Conservation (phyloP, 192 early-diverging fungal species). For the Spinellus fusiger region DNA sequence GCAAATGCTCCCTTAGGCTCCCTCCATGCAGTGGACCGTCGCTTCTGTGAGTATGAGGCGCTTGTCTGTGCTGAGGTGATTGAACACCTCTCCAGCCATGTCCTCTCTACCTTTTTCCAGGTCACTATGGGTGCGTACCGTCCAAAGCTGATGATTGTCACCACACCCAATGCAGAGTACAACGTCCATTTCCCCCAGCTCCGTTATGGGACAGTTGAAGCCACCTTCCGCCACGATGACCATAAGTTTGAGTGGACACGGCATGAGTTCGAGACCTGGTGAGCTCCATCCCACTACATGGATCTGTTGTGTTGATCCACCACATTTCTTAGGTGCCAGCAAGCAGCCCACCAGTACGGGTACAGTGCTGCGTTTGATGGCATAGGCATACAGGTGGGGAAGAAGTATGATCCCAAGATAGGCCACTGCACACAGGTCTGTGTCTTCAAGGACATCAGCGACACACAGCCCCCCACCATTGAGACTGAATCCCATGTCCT, state of each 20-base stretch:
- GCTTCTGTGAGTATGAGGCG: slow-evolving; percentile 60
- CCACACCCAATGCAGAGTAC: slow-evolving; percentile 88
- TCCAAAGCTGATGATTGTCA: slow-evolving; percentile 64
- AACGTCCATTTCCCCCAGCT: slow-evolving; percentile 81
- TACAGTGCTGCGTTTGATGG: slow-evolving; percentile 64
- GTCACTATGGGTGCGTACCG: slow-evolving; percentile 60
- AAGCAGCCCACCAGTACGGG: slow-evolving; percentile 49
- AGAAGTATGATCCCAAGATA: slow-evolving; percentile 34
- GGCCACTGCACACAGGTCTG: slow-evolving; percentile 76
- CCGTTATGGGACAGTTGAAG: slow-evolving; percentile 58
- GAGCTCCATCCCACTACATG: neutral
- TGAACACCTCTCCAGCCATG: slow-evolving; percentile 61
- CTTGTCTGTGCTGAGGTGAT: slow-evolving; percentile 80
- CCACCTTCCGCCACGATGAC: slow-evolving; percentile 71
- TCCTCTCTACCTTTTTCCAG: slow-evolving; percentile 51
- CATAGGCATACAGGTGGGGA: slow-evolving; percentile 43
- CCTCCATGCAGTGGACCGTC: slow-evolving; percentile 39
- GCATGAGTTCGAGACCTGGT: slow-evolving; percentile 76
- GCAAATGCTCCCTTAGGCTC: slow-evolving; percentile 35
- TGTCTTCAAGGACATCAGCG: slow-evolving; percentile 39
- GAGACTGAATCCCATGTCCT: slow-evolving; percentile 12
- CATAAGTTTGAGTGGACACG: slow-evolving; percentile 98
- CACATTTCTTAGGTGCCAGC: slow-evolving; percentile 32
- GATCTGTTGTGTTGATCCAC: neutral
- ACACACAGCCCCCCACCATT: neutral